Evolutionary conservation across 2,329 filamentous ascomycete species (phyloP).

Genomic region (Venturiaceae sp.): DNA sequence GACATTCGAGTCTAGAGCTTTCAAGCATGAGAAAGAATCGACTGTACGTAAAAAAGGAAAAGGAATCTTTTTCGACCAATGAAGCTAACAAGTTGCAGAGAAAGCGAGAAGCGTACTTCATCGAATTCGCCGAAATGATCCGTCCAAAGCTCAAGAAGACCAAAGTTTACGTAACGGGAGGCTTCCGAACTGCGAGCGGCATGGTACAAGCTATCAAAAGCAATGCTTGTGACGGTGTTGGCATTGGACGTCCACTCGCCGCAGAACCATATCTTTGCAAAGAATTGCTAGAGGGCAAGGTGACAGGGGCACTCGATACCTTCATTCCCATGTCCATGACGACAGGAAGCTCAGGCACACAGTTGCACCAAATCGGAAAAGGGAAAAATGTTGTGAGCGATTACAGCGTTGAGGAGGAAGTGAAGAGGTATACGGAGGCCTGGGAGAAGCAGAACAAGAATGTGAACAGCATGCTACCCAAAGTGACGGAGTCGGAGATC

Average conservation of each 20-base stretch:
- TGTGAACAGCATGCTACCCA: conserved; percentile 17
- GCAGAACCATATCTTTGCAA: conserved; percentile 40
- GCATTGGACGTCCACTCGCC: conserved; percentile 43
- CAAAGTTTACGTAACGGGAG: conserved; percentile 50
- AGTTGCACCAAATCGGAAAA: conserved; percentile 19
- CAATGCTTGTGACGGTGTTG: conserved; percentile 46
- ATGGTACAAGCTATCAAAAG: conserved; percentile 45
- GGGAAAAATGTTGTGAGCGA: conserved; percentile 18
- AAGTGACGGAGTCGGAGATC: conserved; percentile 19
- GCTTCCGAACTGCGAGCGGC: conserved; percentile 42
- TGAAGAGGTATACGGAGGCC: conserved; percentile 18
- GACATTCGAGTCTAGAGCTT: conserved; percentile 47
- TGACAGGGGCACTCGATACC: conserved; percentile 37
- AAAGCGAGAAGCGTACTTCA: conserved; percentile 50
- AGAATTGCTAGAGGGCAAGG: conserved; percentile 36
- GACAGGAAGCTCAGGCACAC: conserved; percentile 19
- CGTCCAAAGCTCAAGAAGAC: conserved; percentile 40
- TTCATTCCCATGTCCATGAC: conserved; percentile 19
- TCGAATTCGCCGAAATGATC: conserved; percentile 49
- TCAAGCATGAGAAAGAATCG: conserved; percentile 42
- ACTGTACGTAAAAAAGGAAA: conserved; percentile 26
- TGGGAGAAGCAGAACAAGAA: conserved; percentile 18
- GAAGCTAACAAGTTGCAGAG: conserved; percentile 14
- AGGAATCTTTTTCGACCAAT: too few relatives aligned
- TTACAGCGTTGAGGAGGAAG: conserved; percentile 20